Conservation (phyloP, 768 basidiomycete species). For the Auriscalpium vulgare region DNA sequence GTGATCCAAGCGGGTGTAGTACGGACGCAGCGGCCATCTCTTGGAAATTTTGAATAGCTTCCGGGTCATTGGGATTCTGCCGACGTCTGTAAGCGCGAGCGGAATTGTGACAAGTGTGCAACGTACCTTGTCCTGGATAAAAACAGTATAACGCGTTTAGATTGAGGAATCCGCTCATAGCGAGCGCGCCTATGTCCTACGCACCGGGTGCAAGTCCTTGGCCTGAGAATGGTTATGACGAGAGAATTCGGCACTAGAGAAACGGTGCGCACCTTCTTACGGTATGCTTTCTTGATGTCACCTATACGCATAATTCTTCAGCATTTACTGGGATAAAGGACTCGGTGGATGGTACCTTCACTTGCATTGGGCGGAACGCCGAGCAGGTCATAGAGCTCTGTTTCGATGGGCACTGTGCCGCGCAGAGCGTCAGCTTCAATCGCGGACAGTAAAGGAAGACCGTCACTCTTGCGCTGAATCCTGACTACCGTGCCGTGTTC, state of each 20-base stretch:
- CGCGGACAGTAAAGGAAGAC: neutral
- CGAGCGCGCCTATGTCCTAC: constrained; percentile 19
- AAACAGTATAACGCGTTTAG: constrained; percentile 8
- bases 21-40: constrained; percentile 83
- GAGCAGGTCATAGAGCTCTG: constrained; percentile 80
- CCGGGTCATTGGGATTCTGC: constrained; percentile 84
- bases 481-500: neutral
- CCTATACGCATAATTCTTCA: constrained; percentile 31
- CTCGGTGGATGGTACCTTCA: constrained; percentile 44
- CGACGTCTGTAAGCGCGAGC: neutral
- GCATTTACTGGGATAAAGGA: constrained; percentile 1
- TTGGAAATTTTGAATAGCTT: constrained; percentile 78
- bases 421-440: neutral
- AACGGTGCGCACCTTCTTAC: constrained; percentile 62
- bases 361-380: constrained; percentile 63
- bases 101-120: neutral
- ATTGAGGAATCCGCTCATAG: constrained; percentile 6
- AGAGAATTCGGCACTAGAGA: constrained; percentile 10
- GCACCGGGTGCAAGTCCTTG: constrained; percentile 80
- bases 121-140: constrained; percentile 58
- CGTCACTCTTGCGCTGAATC: neutral
- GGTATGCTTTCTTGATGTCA: constrained; percentile 93
- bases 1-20: neutral
- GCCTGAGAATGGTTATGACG: constrained; percentile 40
- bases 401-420: constrained; percentile 59